These are phyloP conservation scores for Alternaria conjuncta DNA, from an alignment of 2,329 filamentous ascomycete species.

Conservation along the genomic window DNA sequence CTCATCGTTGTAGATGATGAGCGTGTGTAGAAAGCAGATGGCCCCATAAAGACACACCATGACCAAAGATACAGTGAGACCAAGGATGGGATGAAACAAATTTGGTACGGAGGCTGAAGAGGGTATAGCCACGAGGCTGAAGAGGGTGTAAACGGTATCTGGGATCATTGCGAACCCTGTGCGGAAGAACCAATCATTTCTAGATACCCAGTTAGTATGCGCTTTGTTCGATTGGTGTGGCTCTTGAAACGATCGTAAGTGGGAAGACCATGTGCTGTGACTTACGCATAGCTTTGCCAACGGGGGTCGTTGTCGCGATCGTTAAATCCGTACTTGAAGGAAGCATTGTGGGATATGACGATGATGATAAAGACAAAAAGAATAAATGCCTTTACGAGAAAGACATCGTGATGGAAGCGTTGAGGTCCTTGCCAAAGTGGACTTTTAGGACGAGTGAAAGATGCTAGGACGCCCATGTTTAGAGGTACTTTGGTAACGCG, in stretches of 20 bases:
- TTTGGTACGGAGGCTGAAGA: not conserved
- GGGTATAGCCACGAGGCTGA: not conserved
- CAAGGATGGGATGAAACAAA: not conserved
- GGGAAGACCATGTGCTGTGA: not conserved
- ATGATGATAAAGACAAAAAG: not conserved
- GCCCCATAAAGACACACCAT: not conserved
- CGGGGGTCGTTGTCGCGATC: not conserved
- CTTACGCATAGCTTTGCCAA: not conserved
- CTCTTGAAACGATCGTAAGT: not conserved
- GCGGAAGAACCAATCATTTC: not conserved
- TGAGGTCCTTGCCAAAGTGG: slow-evolving; percentile 16
- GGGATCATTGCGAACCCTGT: not conserved
- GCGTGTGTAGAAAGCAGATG: not conserved
- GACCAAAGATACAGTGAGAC: not conserved
- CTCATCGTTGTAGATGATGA: not conserved
- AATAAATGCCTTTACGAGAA: slow-evolving; percentile 8
- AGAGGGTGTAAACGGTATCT: not conserved
- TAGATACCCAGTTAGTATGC: not conserved
- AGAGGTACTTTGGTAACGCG: not conserved
- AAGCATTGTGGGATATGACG: not conserved
- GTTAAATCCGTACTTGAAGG: not conserved
- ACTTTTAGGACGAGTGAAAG: slow-evolving; percentile 6
- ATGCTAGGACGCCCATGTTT: slow-evolving; percentile 9
- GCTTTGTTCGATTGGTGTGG: not conserved
- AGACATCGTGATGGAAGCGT: slow-evolving; percentile 15